Conservation (phyloP, 1,284 basidiomycete species). For the Cutaneotrichosporon daszewskae region DNA sequence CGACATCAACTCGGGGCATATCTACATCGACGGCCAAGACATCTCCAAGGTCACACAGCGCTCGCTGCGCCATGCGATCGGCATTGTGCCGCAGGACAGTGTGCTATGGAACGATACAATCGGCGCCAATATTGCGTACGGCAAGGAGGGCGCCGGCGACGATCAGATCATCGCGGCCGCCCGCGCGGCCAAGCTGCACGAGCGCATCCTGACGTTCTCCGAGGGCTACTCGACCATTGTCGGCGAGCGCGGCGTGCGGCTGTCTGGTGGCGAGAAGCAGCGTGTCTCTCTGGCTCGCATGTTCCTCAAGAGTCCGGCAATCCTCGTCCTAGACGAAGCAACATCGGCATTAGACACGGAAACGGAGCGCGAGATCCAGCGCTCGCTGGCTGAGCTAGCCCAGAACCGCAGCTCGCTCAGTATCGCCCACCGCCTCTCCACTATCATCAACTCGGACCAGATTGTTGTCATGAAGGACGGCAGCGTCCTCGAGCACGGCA, state of each 20-base stretch:
- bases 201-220: conserved; percentile 71
- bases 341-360: conserved; percentile 91
- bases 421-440: conserved; percentile 64
- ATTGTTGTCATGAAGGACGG: conserved; percentile 88
- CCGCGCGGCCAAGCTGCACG: conserved; percentile 76
- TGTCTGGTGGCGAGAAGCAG: conserved; percentile 93
- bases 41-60: conserved; percentile 67
- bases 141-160: conserved; percentile 75
- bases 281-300: conserved; percentile 86
- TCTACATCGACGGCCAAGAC: conserved; percentile 73
- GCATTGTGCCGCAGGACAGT: conserved; percentile 96
- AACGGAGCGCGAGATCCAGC: conserved; percentile 59
- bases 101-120: conserved; percentile 94
- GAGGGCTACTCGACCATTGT: conserved; percentile 81
- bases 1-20: conserved; percentile 70
- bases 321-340: conserved; percentile 95
- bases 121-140: conserved; percentile 90
- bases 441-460: conserved; percentile 55
- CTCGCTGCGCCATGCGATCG: conserved; percentile 71
- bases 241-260: conserved; percentile 94
- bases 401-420: conserved; percentile 81
- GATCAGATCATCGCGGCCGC: conserved; percentile 83
- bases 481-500: conserved; percentile 76
- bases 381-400: conserved; percentile 58
- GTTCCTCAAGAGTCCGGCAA: conserved; percentile 85